Percentiles rank a stretch among this genome's conserved stretches.
These are phyloP conservation scores for Scytalidium sp. DNA, from an alignment of 2,329 filamentous ascomycete species.

Conservation along the genomic window DNA sequence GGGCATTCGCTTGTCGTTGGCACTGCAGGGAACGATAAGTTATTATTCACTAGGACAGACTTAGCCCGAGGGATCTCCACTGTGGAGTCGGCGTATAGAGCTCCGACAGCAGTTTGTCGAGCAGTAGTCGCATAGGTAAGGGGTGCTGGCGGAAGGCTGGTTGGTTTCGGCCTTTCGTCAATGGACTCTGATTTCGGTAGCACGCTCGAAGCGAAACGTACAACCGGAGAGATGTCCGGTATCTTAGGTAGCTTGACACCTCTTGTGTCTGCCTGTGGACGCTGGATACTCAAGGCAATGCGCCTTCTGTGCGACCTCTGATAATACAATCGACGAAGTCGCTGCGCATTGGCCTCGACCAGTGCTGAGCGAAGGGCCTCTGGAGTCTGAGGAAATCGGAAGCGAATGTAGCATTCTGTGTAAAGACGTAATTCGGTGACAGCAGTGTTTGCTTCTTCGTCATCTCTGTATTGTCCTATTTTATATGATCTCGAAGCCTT, in stretches of 20 bases:
- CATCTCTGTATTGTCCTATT: slow-evolving; percentile 21
- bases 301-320: slow-evolving; percentile 15
- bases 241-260: slow-evolving; percentile 11
- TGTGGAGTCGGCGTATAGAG: slow-evolving; percentile 15
- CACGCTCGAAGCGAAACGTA: slow-evolving; percentile 10
- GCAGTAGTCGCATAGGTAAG: slow-evolving; percentile 18
- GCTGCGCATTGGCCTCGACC: slow-evolving; percentile 15
- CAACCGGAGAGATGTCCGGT: slow-evolving; percentile 6
- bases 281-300: slow-evolving; percentile 12
- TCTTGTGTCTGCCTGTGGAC: slow-evolving; percentile 2
- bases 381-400: slow-evolving; percentile 22
- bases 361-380: slow-evolving; percentile 20
- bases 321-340: slow-evolving; percentile 19
- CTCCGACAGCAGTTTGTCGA: slow-evolving; percentile 18
- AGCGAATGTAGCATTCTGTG: slow-evolving; percentile 25
- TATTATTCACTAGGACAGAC: slow-evolving; percentile 18
- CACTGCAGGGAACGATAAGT: slow-evolving; percentile 16
- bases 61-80: slow-evolving; percentile 17
- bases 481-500: slow-evolving; percentile 20
- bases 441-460: slow-evolving; percentile 25
- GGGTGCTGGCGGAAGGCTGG: slow-evolving; percentile 7
- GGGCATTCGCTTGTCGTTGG: slow-evolving; percentile 13
- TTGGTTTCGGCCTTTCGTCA: slow-evolving; percentile 2
- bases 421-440: slow-evolving; percentile 25
- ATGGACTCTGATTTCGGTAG: slow-evolving; percentile 6